Evolutionary conservation across 1,139 yeast genomes (phyloP), one percentile per base, ranked within the genome.

Genomic region (Nakaseomyces sp.): DNA sequence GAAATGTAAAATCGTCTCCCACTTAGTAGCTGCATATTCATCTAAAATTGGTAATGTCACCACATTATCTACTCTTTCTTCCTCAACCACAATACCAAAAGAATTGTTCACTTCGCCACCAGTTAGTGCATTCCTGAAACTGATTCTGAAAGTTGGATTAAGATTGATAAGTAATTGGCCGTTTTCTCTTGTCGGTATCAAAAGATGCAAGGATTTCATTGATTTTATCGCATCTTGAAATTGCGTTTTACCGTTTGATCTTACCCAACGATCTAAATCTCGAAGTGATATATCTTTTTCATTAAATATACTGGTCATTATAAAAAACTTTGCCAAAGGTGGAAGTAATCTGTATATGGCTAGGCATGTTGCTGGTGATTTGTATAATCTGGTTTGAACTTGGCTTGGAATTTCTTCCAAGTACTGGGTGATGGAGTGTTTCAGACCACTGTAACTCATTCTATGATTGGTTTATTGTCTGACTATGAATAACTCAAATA

Each of bases 1-100:
- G 66, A 82, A 91, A 70, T 93, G 98, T 55, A 93, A 70, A 54
- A 93, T 91, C 5, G 87, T 79, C 61, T 93, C 98, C 98, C 98
- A 91, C 58, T 84, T 86, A 40, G 74, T 76, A 7, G 87, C 75
- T 9, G 96, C 95, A 66, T 87, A 88, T 36, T 70, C 70, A 56
- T 88, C 95, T 41, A 91, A 68, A 55, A 81, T 83, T 30, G 73
- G 72, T 24, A 78, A 65, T 41, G 78, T 80, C 1, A 86, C 82
- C 6, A 57, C 47, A 16, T 12, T 35, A 52, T 72, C 76, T 45
- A 69, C 68, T 29, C 68, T 71, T 28, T 50, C 48, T 7, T 71
- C 66, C 25, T 72, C 77, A 43, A 74, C 71, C 2, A 77, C 71
- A 9, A 73, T 68, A 37, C 82, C 83, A 58, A 78, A 78, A 1